Percentiles rank a stretch among this genome's conserved stretches.
These are phyloP conservation scores for Chaetomium fimeti DNA, from an alignment of 495 filamentous ascomycete genomes.

Conservation along the genomic window DNA sequence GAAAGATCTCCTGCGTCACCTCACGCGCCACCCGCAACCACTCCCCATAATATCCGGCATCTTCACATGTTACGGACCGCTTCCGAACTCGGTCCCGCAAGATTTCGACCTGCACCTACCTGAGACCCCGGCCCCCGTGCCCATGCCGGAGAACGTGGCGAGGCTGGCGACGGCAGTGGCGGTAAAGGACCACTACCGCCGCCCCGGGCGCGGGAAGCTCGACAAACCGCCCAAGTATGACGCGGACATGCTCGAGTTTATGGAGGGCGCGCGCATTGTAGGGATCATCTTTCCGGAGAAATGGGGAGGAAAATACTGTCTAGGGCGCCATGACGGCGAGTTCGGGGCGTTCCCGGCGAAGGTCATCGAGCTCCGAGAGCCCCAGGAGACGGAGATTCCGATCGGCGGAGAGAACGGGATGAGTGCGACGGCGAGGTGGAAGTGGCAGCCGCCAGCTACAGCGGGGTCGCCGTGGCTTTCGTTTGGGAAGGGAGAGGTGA, in stretches of 20 bases:
- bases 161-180: conserved; percentile 38
- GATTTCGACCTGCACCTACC: conserved; percentile 48
- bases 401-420: conserved; percentile 34
- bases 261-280: conserved; percentile 44
- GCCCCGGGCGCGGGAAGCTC: conserved; percentile 30
- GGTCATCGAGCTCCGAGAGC: conserved; percentile 37
- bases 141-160: conserved; percentile 37
- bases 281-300: conserved; percentile 47
- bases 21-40: conserved; percentile 41
- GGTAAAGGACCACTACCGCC: conserved; percentile 36
- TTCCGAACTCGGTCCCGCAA: conserved; percentile 22
- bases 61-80: conserved; percentile 39
- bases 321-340: conserved; percentile 48
- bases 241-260: conserved; percentile 44
- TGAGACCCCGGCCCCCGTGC: conserved; percentile 33
- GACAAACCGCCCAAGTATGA: conserved; percentile 39
- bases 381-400: conserved; percentile 34
- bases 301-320: conserved; percentile 47
- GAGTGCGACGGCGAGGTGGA: conserved; percentile 45
- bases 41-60: conserved; percentile 41
- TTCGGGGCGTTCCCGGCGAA: conserved; percentile 45
- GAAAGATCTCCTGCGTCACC: conserved; percentile 37
- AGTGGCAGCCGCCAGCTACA: conserved; percentile 38
- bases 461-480: conserved; percentile 37
- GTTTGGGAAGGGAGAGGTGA: conserved; percentile 46